Evolutionary conservation across 352 stramenopile species (phyloP), one percentile per base, ranked within the genome.

Genomic region (Phytophthora litchii): DNA sequence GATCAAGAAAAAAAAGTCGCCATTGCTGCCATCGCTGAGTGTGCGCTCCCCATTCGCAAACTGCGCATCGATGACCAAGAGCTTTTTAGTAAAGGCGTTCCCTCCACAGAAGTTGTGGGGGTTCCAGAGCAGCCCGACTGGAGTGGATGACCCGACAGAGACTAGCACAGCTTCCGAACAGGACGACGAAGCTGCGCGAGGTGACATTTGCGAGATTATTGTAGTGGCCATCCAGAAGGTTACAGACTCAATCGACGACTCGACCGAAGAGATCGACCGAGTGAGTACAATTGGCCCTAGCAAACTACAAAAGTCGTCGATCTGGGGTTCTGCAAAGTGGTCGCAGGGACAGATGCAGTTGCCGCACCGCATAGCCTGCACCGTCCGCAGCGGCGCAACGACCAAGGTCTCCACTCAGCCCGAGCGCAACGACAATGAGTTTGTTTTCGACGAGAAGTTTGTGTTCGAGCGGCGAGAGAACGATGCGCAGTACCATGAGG

Each of bases 381-480:
- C 51, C 10, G 36, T 82, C 10, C 65, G 47, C 41, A 77, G 63
- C 44, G 72, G 65, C 17, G 17, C 43, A 10, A 54, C 47, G 40
- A 64, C 38, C 20, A 80, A 80, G 45, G 49, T 56, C 42, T 73
- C 68, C 14, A 49, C 58, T 17, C 54, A 64, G 21, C 23, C 57
- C 27, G 53, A 70, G 21, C 59, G 61, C 23, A 47, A 9, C 35
- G 57, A 61, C 25, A 55, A 58, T 29, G 49, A 64, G 36, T 71
- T 78, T 34, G 36, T 59, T 4, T 74, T 80, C 48, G 67, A 76
- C 55, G 72, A 78, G 19, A 80, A 80, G 58, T 80, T 80, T 37
- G 65, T 73, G 14, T 80, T 80, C 32, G 72, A 63, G 21, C 60
- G 65, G 32, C 72, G 53, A 21, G 50, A 76, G 34, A 56, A 62